phyloP scores from a whole-genome alignment of 305 asterid species.

The Rubia occidens region DNA sequence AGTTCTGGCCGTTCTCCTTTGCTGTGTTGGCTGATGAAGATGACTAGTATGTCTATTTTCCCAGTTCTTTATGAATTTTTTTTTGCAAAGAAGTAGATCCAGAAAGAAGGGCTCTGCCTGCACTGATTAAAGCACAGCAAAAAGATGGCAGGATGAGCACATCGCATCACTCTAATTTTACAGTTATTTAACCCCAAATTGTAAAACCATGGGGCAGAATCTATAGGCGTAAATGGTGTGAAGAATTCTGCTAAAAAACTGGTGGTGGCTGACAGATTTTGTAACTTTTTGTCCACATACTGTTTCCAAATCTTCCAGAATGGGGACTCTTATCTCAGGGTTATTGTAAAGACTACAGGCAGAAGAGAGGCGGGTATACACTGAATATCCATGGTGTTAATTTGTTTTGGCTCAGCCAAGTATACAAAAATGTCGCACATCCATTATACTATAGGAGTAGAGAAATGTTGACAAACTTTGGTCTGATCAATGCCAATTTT shows the following conservation, averaged over 20 bases:
- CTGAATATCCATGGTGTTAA: conserved; percentile 18
- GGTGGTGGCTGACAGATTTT: conserved; percentile 21
- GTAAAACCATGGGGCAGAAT: conserved; percentile 22
- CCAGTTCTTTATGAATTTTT: conserved; percentile 13
- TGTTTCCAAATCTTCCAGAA: conserved; percentile 9
- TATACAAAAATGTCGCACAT: conserved; percentile 5
- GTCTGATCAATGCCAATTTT: conserved; percentile 4
- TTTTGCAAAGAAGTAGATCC: conserved; percentile 28
- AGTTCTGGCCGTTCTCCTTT: conserved; percentile 78
- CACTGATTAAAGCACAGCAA: conserved; percentile 8
- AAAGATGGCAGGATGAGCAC: conserved; percentile 16
- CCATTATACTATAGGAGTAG: conserved; percentile 7
- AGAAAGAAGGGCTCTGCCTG: conserved; percentile 16
- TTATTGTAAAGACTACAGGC: conserved; percentile 18
- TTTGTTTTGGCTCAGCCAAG: conserved; percentile 14
- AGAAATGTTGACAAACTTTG: background rate
- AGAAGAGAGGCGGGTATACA: conserved; percentile 18
- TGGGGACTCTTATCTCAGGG: conserved; percentile 8
- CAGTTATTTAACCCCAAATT: conserved; percentile 29
- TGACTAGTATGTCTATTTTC: conserved; percentile 29
- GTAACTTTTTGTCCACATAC: conserved; percentile 13
- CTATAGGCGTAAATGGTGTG: conserved; percentile 25
- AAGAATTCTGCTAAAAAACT: conserved; percentile 12
- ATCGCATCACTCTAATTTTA: conserved; percentile 24
- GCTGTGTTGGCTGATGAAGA: conserved; percentile 54